A percentile compares a stretch with the other conserved stretches of the same genome.
These are phyloP conservation scores for Pilobolus umbonatus DNA, from an alignment of 192 early-diverging fungal genomes.

Conservation along the genomic window DNA sequence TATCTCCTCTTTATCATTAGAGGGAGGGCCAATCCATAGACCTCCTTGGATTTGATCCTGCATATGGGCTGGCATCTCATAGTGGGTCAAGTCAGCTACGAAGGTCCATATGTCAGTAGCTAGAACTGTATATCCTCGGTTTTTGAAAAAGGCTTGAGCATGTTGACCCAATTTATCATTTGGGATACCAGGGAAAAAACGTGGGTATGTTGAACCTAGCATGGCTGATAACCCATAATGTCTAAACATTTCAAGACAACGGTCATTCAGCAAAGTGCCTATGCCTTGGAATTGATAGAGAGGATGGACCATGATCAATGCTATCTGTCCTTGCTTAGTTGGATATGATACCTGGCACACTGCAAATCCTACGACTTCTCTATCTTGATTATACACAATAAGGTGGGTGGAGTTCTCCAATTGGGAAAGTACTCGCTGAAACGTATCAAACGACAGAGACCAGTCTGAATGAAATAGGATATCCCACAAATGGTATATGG, in stretches of 20 bases:
- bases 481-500: conserved; percentile 23
- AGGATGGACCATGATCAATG: conserved; percentile 27
- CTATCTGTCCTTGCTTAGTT: conserved; percentile 23
- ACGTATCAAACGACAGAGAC: conserved; percentile 17
- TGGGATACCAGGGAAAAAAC: conserved; percentile 36
- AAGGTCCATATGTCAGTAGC: conserved; percentile 19
- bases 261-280: conserved; percentile 24
- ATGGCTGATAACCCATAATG: background rate
- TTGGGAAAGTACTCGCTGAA: conserved; percentile 13
- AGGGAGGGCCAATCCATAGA: conserved; percentile 25
- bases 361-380: conserved; percentile 30
- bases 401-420: conserved; percentile 13
- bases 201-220: conserved; percentile 34
- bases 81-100: conserved; percentile 23
- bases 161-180: conserved; percentile 15
- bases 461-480: conserved; percentile 7
- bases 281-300: conserved; percentile 22
- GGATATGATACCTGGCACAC: conserved; percentile 5
- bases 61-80: conserved; percentile 19
- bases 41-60: conserved; percentile 28
- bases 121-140: conserved; percentile 27
- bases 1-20: conserved; percentile 14
- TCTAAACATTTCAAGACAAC: conserved; percentile 16
- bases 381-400: conserved; percentile 11
- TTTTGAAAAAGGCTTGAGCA: conserved; percentile 18